Conservation (phyloP, 2,329 filamentous ascomycete genomes). For the Aureobasidium sp. region DNA sequence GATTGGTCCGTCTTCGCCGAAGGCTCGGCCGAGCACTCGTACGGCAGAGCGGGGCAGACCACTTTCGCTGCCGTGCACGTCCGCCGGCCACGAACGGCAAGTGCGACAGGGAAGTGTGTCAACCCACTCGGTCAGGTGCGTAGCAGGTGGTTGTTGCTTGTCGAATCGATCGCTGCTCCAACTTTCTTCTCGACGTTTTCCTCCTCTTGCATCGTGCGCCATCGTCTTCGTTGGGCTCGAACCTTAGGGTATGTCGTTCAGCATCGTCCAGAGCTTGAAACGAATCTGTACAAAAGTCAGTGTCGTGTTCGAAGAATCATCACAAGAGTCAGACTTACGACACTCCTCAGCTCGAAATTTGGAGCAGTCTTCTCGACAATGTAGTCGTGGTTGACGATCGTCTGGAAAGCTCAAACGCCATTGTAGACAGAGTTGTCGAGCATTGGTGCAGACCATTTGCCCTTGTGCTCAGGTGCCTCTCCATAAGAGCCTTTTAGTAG, state of each 20-base stretch:
- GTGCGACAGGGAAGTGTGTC: not conserved
- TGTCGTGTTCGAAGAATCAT: not conserved
- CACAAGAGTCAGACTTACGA: constrained; percentile 54
- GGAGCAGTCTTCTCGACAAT: constrained; percentile 95
- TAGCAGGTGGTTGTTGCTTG: no score
- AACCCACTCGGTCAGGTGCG: no score
- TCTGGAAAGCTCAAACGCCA: constrained; percentile 86
- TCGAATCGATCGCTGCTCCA: no score
- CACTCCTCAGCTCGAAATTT: constrained; percentile 97
- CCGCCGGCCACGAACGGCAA: not conserved
- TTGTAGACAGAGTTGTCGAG: constrained; percentile 99
- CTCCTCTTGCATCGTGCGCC: no score
- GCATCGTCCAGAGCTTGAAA: constrained; percentile 99
- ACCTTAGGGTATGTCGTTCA: constrained; percentile 67
- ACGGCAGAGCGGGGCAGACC: no score
- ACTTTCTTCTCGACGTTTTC: no score
- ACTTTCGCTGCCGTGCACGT: not conserved
- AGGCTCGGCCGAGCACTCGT: not conserved
- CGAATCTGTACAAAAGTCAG: constrained; percentile 57
- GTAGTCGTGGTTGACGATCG: constrained; percentile 94
- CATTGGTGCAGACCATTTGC: constrained; percentile 88
- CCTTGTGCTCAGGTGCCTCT: constrained; percentile 97
- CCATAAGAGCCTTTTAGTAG: constrained; percentile 84
- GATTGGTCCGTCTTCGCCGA: not conserved
- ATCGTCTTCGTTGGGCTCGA: no score